Evolutionary conservation across 2,329 filamentous ascomycete species (phyloP), one percentile per base, ranked within the genome.

Genomic region (Colletotrichum gigasporum): DNA sequence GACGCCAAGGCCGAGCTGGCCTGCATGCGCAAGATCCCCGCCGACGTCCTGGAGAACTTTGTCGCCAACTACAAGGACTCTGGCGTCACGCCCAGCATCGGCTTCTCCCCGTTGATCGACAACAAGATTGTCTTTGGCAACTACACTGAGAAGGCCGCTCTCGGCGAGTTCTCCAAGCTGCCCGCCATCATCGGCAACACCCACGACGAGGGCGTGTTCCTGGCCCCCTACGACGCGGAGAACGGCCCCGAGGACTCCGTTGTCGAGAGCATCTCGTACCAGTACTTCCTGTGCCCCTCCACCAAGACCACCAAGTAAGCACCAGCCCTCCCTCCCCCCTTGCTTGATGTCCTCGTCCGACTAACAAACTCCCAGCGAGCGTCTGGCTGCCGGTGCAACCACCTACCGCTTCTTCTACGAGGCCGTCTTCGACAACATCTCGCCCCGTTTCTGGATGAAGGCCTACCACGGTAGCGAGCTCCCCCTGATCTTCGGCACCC

Each of bases 1-100:
- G 68, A 74, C 1, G 50, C 69, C 3, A 63, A 70, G 6, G 76
- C 63, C 9, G 63, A 79, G 41, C 64, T 82, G 7, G 69, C 70
- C 32, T 81, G 80, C 50, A 77, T 82, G 73, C 74, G 74, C 28
- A 55, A 69, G n/a, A 70, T 78, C 37, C 69, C 73, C 1, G 73
- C 72, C 2, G 65, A 71, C 9, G 72, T 72, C 5, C 72, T 82
- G 11, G 71, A 75, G 14, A 72, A 71, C 30, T 75, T 75, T 26
- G 65, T 75, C 20, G 69, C 71, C 14, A 59, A 60, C 10, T 72
- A 74, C 44, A 69, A 69, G 20, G 71, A 74, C 22, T 67, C 69
- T 2, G 61, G 52, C 1, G 72, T 68, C 11, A 67, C 69, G 9
- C 72, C 74, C 24, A 50, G 61, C 1, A 54, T 78, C 2, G 71